phyloP scores from a whole-genome alignment of 805 yeast genomes.

The Cyberlindnera suaveolens region DNA sequence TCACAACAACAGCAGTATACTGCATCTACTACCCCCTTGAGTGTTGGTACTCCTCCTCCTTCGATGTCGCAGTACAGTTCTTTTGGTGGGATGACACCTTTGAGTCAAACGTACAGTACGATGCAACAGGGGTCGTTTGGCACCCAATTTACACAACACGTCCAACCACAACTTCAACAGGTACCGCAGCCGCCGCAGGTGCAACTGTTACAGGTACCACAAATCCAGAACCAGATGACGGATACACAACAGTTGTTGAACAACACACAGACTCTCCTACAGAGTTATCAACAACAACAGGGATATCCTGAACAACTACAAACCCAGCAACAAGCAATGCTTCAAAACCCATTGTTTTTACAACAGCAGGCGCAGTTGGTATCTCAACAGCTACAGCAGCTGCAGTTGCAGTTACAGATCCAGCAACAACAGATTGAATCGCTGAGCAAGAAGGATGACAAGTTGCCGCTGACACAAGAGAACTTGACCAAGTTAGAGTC shows the following conservation, averaged over 20 bases:
- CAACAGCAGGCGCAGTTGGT: slow-evolving; percentile 23
- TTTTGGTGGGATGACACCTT: neutral
- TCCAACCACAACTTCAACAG: neutral
- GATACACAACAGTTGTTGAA: neutral
- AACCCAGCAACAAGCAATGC: slow-evolving; percentile 15
- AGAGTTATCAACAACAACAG: slow-evolving; percentile 13
- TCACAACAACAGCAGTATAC: slow-evolving; percentile 4
- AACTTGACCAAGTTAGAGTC: slow-evolving; percentile 14
- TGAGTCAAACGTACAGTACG: neutral
- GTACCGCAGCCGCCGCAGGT: neutral
- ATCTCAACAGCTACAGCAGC: slow-evolving; percentile 22
- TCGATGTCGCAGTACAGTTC: slow-evolving; percentile 4
- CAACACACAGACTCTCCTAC: slow-evolving; percentile 9
- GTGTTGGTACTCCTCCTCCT: slow-evolving; percentile 7
- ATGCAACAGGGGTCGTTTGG: neutral
- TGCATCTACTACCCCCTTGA: slow-evolving; percentile 10
- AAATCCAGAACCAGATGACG: neutral
- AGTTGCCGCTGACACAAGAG: slow-evolving; percentile 20
- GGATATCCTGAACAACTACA: slow-evolving; percentile 20
- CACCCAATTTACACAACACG: neutral
- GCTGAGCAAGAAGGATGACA: slow-evolving; percentile 10
- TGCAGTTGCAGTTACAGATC: slow-evolving; percentile 23
- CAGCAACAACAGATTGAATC: slow-evolving; percentile 27
- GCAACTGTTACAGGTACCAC: slow-evolving; percentile 1
- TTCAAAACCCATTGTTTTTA: slow-evolving; percentile 19